These are phyloP conservation scores for Penicillium waksmanii DNA, from an alignment of 495 filamentous ascomycete species.

Conservation along the genomic window DNA sequence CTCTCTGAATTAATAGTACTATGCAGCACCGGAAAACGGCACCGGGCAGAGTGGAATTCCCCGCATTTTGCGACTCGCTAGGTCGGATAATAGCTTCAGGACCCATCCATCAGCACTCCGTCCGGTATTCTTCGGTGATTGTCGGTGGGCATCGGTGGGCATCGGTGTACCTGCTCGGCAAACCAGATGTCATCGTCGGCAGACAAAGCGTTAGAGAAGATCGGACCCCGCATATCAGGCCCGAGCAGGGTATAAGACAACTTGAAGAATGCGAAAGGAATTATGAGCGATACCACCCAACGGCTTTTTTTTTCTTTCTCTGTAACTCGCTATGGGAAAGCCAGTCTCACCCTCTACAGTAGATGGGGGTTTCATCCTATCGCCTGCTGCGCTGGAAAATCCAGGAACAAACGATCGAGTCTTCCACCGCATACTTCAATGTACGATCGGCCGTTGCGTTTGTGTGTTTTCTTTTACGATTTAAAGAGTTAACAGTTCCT, in stretches of 20 bases:
- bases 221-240: conserved; percentile 18
- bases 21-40: not conserved
- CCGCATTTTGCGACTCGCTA: conserved; percentile 1
- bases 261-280: not conserved
- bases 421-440: conserved; percentile 20
- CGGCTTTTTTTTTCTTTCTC: not conserved
- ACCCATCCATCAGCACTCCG: not conserved
- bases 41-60: not conserved
- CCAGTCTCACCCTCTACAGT: conserved; percentile 12
- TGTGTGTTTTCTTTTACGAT: not conserved
- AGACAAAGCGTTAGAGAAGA: not conserved
- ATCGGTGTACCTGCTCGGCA: conserved; percentile 25
- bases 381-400: conserved; percentile 16
- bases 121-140: conserved; percentile 18
- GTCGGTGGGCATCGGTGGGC: conserved; percentile 23
- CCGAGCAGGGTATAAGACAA: not conserved
- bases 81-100: not conserved
- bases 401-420: conserved; percentile 17
- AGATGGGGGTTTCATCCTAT: conserved; percentile 22
- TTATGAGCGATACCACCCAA: not conserved
- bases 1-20: not conserved
- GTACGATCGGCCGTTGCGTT: not conserved
- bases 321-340: not conserved
- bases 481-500: not conserved
- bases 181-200: conserved; percentile 9